Base-by-base conservation (phyloP, 805 yeast genomes). In the Yarrowia bubula region DNA sequence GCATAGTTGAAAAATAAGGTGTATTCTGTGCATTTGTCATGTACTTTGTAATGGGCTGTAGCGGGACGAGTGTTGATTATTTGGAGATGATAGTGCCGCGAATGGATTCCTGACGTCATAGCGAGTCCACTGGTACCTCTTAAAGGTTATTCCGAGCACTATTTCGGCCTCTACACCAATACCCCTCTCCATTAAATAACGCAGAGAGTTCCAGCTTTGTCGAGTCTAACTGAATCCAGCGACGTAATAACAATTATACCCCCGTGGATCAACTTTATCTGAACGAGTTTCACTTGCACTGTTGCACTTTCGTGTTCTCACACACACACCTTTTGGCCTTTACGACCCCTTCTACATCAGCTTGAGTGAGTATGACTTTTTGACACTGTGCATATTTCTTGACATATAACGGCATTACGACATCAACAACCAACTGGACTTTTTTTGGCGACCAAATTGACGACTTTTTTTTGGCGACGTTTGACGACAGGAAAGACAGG, bases 201-300 rank as follows among this genome's bases (percentile, higher is more conserved):
- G 58, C 58, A 51, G 58, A 51, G 58, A 51, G 58, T 51, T 51
- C 58, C 58, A 37, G 33, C 22, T 51, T 33, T 37, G 22, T 37
- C 35, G 55, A 48, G 55, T 48, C 41, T 48, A 48, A 48, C 55
- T 48, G 55, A 48, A 48, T 48, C 55, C 55, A 48, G 55, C 41
- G 55, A 48, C 41, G 53, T 48, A 48, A 48, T 48, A 48, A 48
- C 55, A 48, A 18, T 47, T 47, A 47, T 47, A 47, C 53, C 31
- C 28, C 41, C 55, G 55, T 48, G 55, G 41, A 18, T 35, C 55
- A 48, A 48, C 55, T 48, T 41, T 48, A 48, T 48, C 55, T 48
- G 14, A 14, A 35, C 55, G 41, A 41, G 41, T 47, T 33, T 47
- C 53, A 32, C 53, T 32, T 33, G 15, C 10, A 9, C 28, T 1